Evolutionary conservation across 2,329 filamentous ascomycete genomes (phyloP), one percentile per base, ranked within the genome.

Genomic region (Chrysoporthe austroafricana): DNA sequence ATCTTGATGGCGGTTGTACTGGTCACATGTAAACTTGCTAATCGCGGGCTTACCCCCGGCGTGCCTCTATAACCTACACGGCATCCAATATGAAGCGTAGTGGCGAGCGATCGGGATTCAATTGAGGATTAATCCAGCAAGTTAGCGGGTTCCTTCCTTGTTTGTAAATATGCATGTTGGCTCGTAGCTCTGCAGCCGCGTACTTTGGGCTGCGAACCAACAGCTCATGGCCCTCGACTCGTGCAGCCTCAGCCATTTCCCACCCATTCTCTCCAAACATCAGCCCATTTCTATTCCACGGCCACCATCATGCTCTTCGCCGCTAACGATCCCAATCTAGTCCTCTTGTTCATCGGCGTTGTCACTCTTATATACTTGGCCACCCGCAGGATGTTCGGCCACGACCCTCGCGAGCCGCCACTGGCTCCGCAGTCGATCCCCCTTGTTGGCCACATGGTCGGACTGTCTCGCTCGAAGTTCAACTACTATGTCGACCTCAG

Each of bases 401-500:
- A 76, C 54, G 75, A 77, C 65, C 69, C 72, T 43, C 74, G 72
- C 57, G 77, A 78, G 68, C 77, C 77, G 9, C 76, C 76, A 1
- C 58, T 75, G 52, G 75, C 74, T 58, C 71, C 74, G 0, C 71
- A 74, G 65, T 73, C 74, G 0, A 74, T 78, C 61, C 77, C 76
- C 4, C 54, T 76, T 34, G 56, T 78, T 32, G 76, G 77, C 16
- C 76, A 78, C 66, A 58, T 78, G 52, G 32, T 78, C 3, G 76
- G 76, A 16, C 58, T 78, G 14, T 74, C 73, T 32, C 70, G 70
- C 0, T 72, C 71, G 39, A 74, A 72, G 48, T 76, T 75, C 71
- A 74, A 76, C 54, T 78, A 77, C 71, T 76, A 77, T 71, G 72
- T 73, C 14, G 70, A 76, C 8, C 72, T 78, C 11, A 76, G 73